These are phyloP conservation scores for Nicotiana undulata DNA, from an alignment of 257 asterid species.

Conservation along the genomic window DNA sequence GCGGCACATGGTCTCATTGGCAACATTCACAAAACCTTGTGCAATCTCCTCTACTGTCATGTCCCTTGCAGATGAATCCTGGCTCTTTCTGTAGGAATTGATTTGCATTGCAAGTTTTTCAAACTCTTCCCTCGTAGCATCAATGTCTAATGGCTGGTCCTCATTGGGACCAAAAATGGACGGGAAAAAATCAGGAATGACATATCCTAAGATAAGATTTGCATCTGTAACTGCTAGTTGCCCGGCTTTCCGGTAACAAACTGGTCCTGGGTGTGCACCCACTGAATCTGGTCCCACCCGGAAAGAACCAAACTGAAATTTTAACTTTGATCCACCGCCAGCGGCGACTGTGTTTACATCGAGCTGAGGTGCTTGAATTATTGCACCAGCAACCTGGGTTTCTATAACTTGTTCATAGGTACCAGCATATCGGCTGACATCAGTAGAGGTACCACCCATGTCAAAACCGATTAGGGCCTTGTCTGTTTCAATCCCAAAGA, in stretches of 20 bases:
- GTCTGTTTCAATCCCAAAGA: constrained; percentile 67
- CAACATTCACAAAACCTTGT: constrained; percentile 81
- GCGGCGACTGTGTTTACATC: constrained; percentile 98
- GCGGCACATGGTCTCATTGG: constrained; percentile 96
- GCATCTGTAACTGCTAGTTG: constrained; percentile 92
- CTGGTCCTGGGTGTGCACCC: constrained; percentile 98
- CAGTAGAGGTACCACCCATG: constrained; percentile 99
- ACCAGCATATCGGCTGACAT: constrained; percentile 95
- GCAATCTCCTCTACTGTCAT: constrained; percentile 94
- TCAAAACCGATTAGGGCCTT: constrained; percentile 95
- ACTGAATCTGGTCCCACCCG: constrained; percentile 97
- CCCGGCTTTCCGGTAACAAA: constrained; percentile 92
- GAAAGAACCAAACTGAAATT: constrained; percentile 90
- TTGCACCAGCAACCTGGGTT: constrained; percentile 88
- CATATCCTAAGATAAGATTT: constrained; percentile 75
- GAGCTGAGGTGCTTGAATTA: constrained; percentile 97
- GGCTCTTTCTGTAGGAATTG: constrained; percentile 60
- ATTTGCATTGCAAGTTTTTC: constrained; percentile 73
- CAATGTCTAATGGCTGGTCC: constrained; percentile 68
- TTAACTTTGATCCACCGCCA: constrained; percentile 94
- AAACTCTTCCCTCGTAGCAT: constrained; percentile 60
- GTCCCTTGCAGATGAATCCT: constrained; percentile 60
- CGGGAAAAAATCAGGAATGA: constrained; percentile 84
- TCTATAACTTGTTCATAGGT: constrained; percentile 86
- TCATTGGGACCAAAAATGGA: constrained; percentile 91